Percentiles rank a stretch among this genome's conserved stretches.
These are phyloP conservation scores for Hortiboletus campestris DNA, from an alignment of 768 basidiomycete genomes.

Conservation along the genomic window DNA sequence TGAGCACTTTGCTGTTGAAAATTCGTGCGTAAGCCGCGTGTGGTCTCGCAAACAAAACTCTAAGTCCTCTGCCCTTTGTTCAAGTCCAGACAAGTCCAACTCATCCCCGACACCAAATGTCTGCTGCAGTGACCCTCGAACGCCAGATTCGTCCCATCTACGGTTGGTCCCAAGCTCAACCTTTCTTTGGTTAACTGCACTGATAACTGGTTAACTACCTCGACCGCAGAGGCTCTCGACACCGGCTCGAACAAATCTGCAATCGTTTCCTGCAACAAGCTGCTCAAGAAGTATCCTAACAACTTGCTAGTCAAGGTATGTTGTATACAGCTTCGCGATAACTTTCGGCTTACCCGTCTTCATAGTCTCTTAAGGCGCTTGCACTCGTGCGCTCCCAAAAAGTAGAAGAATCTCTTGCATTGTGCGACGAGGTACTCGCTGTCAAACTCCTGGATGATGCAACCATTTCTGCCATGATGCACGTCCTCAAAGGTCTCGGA, in stretches of 20 bases:
- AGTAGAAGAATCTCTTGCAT: slow-evolving; percentile 73
- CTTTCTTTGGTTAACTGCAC: not conserved
- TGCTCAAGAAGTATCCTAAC: slow-evolving; percentile 82
- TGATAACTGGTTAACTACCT: slow-evolving; percentile 2
- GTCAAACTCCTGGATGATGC: slow-evolving; percentile 71
- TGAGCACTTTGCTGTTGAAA: slow-evolving; percentile 21
- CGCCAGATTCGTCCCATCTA: slow-evolving; percentile 86
- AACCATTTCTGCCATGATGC: slow-evolving; percentile 78
- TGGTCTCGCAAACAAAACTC: slow-evolving; percentile 1
- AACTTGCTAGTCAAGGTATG: slow-evolving; percentile 68
- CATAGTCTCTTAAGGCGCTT: slow-evolving; percentile 78
- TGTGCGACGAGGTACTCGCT: slow-evolving; percentile 80
- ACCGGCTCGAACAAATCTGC: slow-evolving; percentile 86
- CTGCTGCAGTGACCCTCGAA: slow-evolving; percentile 56
- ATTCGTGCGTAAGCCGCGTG: slow-evolving; percentile 14
- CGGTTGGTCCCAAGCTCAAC: slow-evolving; percentile 44
- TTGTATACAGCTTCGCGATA: not conserved
- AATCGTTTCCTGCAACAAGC: slow-evolving; percentile 79
- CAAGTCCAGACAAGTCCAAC: not conserved
- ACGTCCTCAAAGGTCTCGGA: slow-evolving; percentile 76
- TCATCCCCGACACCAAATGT: slow-evolving; percentile 36
- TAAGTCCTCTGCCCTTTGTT: slow-evolving; percentile 4
- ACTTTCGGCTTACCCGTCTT: slow-evolving; percentile 9
- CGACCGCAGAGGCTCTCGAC: slow-evolving; percentile 71
- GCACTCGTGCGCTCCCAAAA: slow-evolving; percentile 83